Conservation (phyloP, 257 asterid species). For the Datura wrightii region DNA sequence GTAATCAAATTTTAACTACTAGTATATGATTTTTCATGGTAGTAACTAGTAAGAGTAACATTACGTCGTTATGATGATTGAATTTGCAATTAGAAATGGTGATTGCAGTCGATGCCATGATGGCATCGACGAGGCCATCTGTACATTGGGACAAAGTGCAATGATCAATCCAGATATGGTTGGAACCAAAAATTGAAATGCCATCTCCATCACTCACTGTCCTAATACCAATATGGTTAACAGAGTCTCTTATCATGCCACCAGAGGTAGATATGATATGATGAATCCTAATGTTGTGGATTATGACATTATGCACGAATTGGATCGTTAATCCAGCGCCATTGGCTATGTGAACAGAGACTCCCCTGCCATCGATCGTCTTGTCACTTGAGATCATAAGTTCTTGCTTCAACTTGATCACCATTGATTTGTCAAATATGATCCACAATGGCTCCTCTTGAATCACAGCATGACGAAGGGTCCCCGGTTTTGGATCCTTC, state of each 20-base stretch:
- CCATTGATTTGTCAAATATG: constrained; percentile 48
- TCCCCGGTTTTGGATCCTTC: constrained; percentile 53
- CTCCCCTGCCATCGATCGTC: constrained; percentile 83
- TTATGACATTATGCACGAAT: constrained; percentile 63
- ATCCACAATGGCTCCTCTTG: constrained; percentile 69
- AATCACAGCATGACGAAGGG: constrained; percentile 61
- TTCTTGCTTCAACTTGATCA: constrained; percentile 48
- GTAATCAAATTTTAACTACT: not conserved
- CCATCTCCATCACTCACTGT: constrained; percentile 82
- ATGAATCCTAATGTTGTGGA: constrained; percentile 68
- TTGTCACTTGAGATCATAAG: constrained; percentile 59
- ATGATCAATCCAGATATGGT: constrained; percentile 78
- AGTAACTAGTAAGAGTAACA: constrained; percentile 6
- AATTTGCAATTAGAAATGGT: constrained; percentile 92
- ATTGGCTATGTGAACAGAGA: constrained; percentile 61
- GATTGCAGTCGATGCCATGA: constrained; percentile 80
- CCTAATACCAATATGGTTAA: constrained; percentile 61
- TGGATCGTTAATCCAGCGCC: constrained; percentile 83
- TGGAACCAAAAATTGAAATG: constrained; percentile 59
- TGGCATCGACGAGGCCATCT: constrained; percentile 81
- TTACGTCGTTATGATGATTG: constrained; percentile 64
- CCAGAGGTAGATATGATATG: constrained; percentile 53
- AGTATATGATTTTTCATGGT: not conserved
- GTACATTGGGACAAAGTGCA: constrained; percentile 52
- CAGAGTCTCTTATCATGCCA: constrained; percentile 68